A percentile compares a stretch with the other conserved stretches of the same genome.
phyloP scores from a whole-genome alignment of 2,329 filamentous ascomycete genomes.

The Colletotrichum viniferum region DNA sequence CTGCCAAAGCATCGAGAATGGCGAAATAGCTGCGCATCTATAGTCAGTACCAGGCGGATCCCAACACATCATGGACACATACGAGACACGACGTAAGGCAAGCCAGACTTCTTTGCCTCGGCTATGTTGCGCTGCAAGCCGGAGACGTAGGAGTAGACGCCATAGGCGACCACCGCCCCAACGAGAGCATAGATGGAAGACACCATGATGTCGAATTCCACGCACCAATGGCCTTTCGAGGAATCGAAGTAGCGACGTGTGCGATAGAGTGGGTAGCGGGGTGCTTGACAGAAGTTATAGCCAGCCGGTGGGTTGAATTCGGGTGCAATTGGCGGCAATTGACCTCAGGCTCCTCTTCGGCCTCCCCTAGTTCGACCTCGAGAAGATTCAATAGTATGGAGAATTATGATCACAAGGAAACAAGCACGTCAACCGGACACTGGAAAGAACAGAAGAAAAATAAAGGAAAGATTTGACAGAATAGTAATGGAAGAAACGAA shows the following conservation, averaged over 20 bases:
- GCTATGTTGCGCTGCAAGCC: slow-evolving; percentile 50
- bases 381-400: background rate
- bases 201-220: slow-evolving; percentile 31
- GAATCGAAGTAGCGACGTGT: background rate
- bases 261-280: background rate
- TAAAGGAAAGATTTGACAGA: background rate
- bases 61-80: slow-evolving; percentile 30
- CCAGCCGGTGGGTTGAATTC: background rate
- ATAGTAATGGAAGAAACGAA: slow-evolving; percentile 9
- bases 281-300: background rate
- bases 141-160: slow-evolving; percentile 31
- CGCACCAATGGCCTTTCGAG: background rate
- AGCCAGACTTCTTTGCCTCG: slow-evolving; percentile 53
- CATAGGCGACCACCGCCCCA: slow-evolving; percentile 37
- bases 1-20: slow-evolving; percentile 60
- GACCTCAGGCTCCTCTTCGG: background rate
- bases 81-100: slow-evolving; percentile 61
- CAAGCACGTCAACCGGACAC: background rate
- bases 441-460: background rate
- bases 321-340: background rate
- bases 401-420: background rate
- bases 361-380: background rate
- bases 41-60: background rate
- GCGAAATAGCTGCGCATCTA: slow-evolving; percentile 43
- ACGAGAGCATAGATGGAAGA: slow-evolving; percentile 39